Percentiles rank a stretch among this genome's conserved stretches.
Evolutionary conservation across 805 yeast species (phyloP).

Genomic region (Yarrowia osloensis): DNA sequence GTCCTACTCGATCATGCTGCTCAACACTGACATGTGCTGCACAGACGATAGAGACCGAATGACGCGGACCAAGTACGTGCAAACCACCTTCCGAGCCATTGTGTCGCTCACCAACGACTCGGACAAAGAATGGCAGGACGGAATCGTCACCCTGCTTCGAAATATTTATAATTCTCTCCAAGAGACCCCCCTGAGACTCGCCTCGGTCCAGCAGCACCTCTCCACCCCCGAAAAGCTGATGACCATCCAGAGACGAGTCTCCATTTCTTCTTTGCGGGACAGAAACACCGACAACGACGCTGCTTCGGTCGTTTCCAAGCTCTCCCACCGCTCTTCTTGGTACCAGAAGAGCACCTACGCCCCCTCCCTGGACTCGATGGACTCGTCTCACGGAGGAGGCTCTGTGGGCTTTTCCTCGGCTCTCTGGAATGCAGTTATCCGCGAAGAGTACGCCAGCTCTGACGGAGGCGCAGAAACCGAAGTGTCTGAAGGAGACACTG

Average conservation of each 20-base stretch:
- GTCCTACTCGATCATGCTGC: conserved; percentile 66
- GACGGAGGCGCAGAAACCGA: not conserved
- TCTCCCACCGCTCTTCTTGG: conserved; percentile 15
- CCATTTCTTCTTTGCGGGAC: not conserved
- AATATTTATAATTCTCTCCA: conserved; percentile 37
- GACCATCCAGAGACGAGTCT: not conserved
- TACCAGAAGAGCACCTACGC: conserved; percentile 6
- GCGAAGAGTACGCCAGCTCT: conserved; percentile 34
- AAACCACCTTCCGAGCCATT: conserved; percentile 36
- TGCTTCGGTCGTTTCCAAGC: conserved; percentile 6
- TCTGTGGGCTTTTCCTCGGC: conserved; percentile 39
- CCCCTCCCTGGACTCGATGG: not conserved
- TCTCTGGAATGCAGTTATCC: conserved; percentile 36
- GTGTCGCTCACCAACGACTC: conserved; percentile 7
- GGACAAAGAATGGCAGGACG: conserved; percentile 35
- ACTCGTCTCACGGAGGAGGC: conserved; percentile 1
- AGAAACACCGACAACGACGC: conserved; percentile 18
- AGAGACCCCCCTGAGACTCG: conserved; percentile 35
- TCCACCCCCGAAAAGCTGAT: not conserved
- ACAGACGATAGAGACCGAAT: conserved; percentile 43
- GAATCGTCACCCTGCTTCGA: conserved; percentile 33
- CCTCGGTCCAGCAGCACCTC: not conserved
- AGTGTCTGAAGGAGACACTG: not conserved
- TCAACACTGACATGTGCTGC: conserved; percentile 77
- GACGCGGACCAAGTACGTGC: conserved; percentile 43